phyloP scores from a whole-genome alignment of 2,329 filamentous ascomycete species.

The Bretziella fagacearum region DNA sequence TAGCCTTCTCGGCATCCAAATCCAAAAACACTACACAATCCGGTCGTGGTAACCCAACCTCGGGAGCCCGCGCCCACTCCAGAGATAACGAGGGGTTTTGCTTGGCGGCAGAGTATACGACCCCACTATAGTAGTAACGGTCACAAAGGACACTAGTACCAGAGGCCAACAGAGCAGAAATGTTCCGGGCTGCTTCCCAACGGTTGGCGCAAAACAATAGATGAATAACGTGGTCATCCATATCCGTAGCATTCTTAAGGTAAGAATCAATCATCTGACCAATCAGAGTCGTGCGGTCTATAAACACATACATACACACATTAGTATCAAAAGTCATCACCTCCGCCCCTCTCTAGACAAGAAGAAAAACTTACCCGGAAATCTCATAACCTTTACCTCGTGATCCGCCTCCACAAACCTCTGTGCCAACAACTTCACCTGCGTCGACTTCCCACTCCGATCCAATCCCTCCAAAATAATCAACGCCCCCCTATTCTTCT shows the following conservation, averaged over 20 bases:
- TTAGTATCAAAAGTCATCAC: neutral
- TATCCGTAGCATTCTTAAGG: slow-evolving; percentile 50
- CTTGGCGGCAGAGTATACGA: slow-evolving; percentile 86
- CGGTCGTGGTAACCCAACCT: slow-evolving; percentile 71
- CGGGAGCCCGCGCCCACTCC: slow-evolving; percentile 67
- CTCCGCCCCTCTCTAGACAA: neutral
- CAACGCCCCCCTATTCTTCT: slow-evolving; percentile 43
- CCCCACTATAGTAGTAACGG: slow-evolving; percentile 87
- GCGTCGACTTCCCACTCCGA: slow-evolving; percentile 80
- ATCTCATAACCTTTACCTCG: slow-evolving; percentile 36
- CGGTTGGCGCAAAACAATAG: slow-evolving; percentile 80
- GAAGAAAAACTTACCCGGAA: slow-evolving; percentile 31
- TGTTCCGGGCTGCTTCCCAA: slow-evolving; percentile 51
- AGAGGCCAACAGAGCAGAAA: slow-evolving; percentile 35
- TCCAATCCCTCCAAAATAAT: slow-evolving; percentile 81
- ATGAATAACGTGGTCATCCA: slow-evolving; percentile 81
- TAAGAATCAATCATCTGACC: slow-evolving; percentile 78
- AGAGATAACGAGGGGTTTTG: slow-evolving; percentile 51
- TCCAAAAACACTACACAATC: slow-evolving; percentile 81
- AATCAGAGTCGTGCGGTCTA: slow-evolving; percentile 69
- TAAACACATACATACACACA: too few relatives aligned
- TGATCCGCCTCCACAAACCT: slow-evolving; percentile 32
- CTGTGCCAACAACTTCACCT: slow-evolving; percentile 54
- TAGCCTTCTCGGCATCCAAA: slow-evolving; percentile 55
- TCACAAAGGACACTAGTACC: slow-evolving; percentile 73